Evolutionary conservation across 2,329 filamentous ascomycete genomes (phyloP), one percentile per base, ranked within the genome.

Genomic region (Gaeumannomyces sp.): DNA sequence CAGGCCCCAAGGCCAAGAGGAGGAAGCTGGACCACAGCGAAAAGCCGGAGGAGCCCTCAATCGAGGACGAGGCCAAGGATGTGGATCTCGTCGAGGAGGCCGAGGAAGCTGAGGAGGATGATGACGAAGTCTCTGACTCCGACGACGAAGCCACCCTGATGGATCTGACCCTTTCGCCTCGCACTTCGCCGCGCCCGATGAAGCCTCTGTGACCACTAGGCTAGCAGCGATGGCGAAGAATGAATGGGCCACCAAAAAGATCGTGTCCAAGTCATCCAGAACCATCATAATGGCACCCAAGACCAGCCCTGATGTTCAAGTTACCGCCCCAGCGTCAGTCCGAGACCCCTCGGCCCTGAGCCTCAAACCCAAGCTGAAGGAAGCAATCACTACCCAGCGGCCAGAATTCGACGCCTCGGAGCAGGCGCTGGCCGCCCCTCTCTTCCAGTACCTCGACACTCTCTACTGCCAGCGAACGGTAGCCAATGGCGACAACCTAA

Each of bases 361-460:
- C 69, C 81, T 95, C 65, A 96, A 96, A 76, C 84, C 87, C 67
- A 89, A 88, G 71, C 78, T 96, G 31, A 78, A 79, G 28, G 81
- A 85, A 64, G 77, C 80, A 13, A 82, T 86, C 29, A 74, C 75
- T 25, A 81, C 84, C 62, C 79, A 85, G 69, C 77, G 86, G 60
- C 76, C 83, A 3, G 77, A 77, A 4, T 86, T 96, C 65, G 81
- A 86, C 64, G 76, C 81, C 0, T 74, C 88, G 0, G 87, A 92
- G 71, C 84, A 88, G 69, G 80, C 83, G 1, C 72, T 97, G 53
- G 86, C 89, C 2, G 85, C 89, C 0, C 81, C 89, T 13, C 80
- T 97, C 1, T 97, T 96, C 74, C 86, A 87, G 69, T 97, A 98
- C 73, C 85, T 86, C 64, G 94, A 98, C 72, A 70, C 96, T 1